Evolutionary conservation across 108 stramenopile species (phyloP).

Genomic region (Phaeodactylum tricornutum): DNA sequence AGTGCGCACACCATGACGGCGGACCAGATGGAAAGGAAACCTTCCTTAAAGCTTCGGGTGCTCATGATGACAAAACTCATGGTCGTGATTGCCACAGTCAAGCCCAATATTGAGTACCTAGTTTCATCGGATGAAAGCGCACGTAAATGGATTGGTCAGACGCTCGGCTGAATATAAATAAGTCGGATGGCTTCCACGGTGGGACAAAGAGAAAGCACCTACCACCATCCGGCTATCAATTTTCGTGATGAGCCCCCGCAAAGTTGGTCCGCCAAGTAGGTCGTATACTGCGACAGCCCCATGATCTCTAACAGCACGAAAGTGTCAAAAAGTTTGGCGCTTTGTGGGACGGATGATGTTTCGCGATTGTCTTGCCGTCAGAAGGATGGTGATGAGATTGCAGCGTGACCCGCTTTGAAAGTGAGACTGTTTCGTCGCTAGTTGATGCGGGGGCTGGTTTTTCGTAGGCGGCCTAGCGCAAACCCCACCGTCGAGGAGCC

Average conservation of each 20-base stretch:
- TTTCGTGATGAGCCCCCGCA: slow-evolving; percentile 76
- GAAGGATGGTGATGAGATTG: too few species aligned
- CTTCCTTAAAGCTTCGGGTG: slow-evolving; percentile 50
- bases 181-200: too few species aligned
- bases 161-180: not conserved
- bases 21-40: slow-evolving; percentile 67
- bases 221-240: slow-evolving; percentile 91
- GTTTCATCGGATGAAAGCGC: too few species aligned
- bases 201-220: slow-evolving; percentile 17
- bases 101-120: slow-evolving; percentile 77
- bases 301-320: not conserved
- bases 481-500: too few species aligned
- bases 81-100: slow-evolving; percentile 50
- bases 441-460: too few species aligned
- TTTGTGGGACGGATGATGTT: not conserved
- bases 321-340: too few species aligned
- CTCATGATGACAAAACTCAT: slow-evolving; percentile 59
- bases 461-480: too few species aligned
- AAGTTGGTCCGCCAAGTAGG: slow-evolving; percentile 43
- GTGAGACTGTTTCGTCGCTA: too few species aligned
- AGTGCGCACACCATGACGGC: slow-evolving; percentile 49
- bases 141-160: not conserved
- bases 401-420: too few species aligned
- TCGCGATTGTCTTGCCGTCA: too few species aligned
- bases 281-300: slow-evolving; percentile 42